Base-by-base conservation (phyloP, 179 eudicot genomes). In the Vitellaria paradoxa region DNA sequence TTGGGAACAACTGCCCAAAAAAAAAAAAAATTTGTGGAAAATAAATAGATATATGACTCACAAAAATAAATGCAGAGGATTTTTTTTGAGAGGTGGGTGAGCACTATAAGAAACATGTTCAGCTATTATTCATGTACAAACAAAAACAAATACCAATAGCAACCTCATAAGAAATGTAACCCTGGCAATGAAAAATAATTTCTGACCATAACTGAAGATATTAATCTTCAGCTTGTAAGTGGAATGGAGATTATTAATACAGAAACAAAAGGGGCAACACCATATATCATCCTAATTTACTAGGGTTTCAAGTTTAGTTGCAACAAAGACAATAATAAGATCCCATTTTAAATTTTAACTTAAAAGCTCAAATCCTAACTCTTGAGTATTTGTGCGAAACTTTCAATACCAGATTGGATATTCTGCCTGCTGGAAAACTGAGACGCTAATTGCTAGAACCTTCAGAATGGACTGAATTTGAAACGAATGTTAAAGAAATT, bases 1-100 rank as follows among this genome's bases (percentile, higher is more conserved):
- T 95, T 95, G 24, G 94, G 89, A 72, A 93, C 91, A 84, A 91
- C 98, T 93, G 86, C 84, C 84, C 49, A 78, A 50, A 10, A 0
- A 67, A 21, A 8, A n/a, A 9, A 70, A 73, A n/a, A n/a, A n/a
- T n/a, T n/a, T 30, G 37, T 30, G 37, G 37, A 30, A 30, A 30
- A 30, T 30, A 30, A 30, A 30, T 7, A 24, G 50, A 40, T 45
- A 49, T 73, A 68, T 57, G 17, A 72, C 45, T 45, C 12, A 3
- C 10, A 69, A 17, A 26, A 69, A 59, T 20, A 17, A 53, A 2
- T 20, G 45, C 14, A 21, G 30, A 18, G 12, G 55, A 7, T 50
- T 50, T 50, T 1, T 50, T 50, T 50, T 50, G 9, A 7, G 55
- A 7, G 55, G 55, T 8, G 55, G 55, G 11, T 50, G 9, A 7